A percentile compares a stretch with the other conserved stretches of the same genome.
Evolutionary conservation across 768 basidiomycete species (phyloP).

Genomic region (Candolleomyces aberdarensis): DNA sequence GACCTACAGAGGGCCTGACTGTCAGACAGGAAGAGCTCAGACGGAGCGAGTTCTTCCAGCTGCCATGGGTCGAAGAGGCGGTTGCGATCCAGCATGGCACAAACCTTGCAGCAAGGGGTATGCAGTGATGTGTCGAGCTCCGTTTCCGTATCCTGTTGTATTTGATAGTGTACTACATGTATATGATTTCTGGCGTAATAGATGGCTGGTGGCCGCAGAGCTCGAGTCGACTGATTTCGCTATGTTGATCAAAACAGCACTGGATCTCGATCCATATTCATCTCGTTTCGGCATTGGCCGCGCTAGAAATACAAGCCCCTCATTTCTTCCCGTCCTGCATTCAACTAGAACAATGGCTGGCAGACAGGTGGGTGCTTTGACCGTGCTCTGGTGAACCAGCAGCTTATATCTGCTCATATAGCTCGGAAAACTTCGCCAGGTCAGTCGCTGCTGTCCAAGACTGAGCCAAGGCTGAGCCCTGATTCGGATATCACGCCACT

Average conservation of each 20-base stretch:
- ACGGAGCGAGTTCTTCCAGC: constrained; percentile 84
- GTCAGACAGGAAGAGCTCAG: constrained; percentile 86
- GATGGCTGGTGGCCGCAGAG: too few relatives aligned
- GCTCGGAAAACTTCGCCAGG: constrained; percentile 81
- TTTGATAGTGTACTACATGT: not conserved
- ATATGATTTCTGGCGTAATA: not conserved
- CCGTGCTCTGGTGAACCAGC: not conserved
- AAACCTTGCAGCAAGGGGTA: constrained; percentile 54
- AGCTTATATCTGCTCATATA: constrained; percentile 19
- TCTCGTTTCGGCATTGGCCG: not conserved
- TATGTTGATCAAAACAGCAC: too few relatives aligned
- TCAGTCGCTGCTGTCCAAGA: constrained; percentile 23
- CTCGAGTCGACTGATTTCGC: too few relatives aligned
- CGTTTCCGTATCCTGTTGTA: not conserved
- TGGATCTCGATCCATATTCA: not conserved
- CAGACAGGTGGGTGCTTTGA: constrained; percentile 48
- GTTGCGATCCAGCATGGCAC: constrained; percentile 83
- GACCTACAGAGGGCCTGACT: constrained; percentile 72
- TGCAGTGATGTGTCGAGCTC: constrained; percentile 25
- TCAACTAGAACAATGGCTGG: constrained; percentile 48
- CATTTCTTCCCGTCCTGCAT: not conserved
- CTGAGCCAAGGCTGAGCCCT: too few relatives aligned
- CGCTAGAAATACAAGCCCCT: not conserved
- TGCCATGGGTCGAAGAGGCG: constrained; percentile 92
- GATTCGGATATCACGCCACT: constrained; percentile 25